Conservation (phyloP, 768 basidiomycete genomes). For the Tricholoma saponaceum region DNA sequence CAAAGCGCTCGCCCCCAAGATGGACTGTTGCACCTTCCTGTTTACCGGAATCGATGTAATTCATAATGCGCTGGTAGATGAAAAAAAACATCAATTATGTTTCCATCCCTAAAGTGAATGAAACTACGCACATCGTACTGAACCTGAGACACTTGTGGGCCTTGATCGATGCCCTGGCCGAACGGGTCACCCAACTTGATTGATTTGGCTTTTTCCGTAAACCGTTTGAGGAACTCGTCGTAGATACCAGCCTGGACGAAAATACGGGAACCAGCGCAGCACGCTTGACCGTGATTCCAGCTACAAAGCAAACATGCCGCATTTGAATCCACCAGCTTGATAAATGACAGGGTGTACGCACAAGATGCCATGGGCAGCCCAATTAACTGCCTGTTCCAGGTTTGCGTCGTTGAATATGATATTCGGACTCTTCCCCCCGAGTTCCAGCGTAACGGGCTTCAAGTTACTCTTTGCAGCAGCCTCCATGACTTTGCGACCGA, state of each 20-base stretch:
- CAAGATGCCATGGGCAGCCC: constrained; percentile 67
- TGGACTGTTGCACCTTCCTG: constrained; percentile 65
- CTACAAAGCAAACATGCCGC: constrained; percentile 27
- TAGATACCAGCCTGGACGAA: constrained; percentile 81
- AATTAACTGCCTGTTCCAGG: constrained; percentile 60
- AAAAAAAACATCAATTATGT: too few species aligned
- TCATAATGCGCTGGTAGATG: constrained; percentile 57
- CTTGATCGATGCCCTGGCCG: constrained; percentile 53
- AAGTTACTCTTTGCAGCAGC: constrained; percentile 73
- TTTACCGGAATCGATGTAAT: constrained; percentile 75
- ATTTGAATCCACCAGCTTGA: not conserved
- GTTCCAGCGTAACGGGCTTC: constrained; percentile 73
- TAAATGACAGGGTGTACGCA: constrained; percentile 28
- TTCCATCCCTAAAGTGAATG: not conserved
- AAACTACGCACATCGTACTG: constrained; percentile 42
- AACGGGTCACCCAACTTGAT: constrained; percentile 76
- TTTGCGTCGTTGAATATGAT: constrained; percentile 67
- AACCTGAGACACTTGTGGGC: constrained; percentile 73
- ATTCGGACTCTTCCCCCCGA: constrained; percentile 66
- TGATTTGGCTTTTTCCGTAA: constrained; percentile 48
- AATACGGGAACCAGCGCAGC: constrained; percentile 82
- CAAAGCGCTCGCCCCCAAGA: constrained; percentile 58
- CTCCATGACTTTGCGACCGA: constrained; percentile 72
- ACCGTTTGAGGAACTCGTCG: constrained; percentile 68
- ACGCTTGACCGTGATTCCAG: constrained; percentile 74